phyloP scores from a whole-genome alignment of 31 red algal genomes.

The Bonnemaisonia californica region DNA sequence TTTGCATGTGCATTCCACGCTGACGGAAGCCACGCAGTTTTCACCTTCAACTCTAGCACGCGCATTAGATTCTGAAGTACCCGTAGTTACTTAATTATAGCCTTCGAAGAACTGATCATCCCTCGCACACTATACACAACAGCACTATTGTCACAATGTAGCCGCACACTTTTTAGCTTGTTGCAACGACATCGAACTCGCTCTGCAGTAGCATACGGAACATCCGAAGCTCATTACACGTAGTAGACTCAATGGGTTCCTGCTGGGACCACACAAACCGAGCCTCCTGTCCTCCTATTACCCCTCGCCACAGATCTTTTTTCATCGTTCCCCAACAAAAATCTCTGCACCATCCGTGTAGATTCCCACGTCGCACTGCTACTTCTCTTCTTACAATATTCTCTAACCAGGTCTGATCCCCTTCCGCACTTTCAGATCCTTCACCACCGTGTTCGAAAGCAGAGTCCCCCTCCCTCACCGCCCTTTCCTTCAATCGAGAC shows the following conservation, averaged over 20 bases:
- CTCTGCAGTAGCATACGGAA: background rate
- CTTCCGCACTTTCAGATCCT: constrained; percentile 5
- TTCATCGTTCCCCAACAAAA: background rate
- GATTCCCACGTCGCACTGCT: background rate
- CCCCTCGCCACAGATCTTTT: background rate
- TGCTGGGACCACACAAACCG: background rate
- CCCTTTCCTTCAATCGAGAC: background rate
- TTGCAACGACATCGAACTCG: background rate
- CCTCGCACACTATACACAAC: constrained; percentile 9
- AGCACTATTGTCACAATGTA: background rate
- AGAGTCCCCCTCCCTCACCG: background rate
- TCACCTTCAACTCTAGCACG: background rate
- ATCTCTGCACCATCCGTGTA: constrained; percentile 22
- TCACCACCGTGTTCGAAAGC: constrained; percentile 10
- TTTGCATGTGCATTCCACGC: constrained; percentile 9
- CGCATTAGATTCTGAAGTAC: background rate
- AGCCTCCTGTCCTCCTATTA: too few species aligned
- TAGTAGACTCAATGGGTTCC: constrained; percentile 5
- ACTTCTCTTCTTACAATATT: background rate
- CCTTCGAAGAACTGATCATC: constrained; percentile 1
- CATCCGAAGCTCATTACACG: background rate
- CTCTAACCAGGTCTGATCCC: background rate
- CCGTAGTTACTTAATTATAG: constrained; percentile 5
- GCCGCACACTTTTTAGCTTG: background rate
- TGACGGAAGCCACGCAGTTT: constrained; percentile 18